Percentiles rank a stretch among this genome's conserved stretches.
These are phyloP conservation scores for Quercus aquifolioides DNA, from an alignment of 306 rosid species.

Conservation along the genomic window DNA sequence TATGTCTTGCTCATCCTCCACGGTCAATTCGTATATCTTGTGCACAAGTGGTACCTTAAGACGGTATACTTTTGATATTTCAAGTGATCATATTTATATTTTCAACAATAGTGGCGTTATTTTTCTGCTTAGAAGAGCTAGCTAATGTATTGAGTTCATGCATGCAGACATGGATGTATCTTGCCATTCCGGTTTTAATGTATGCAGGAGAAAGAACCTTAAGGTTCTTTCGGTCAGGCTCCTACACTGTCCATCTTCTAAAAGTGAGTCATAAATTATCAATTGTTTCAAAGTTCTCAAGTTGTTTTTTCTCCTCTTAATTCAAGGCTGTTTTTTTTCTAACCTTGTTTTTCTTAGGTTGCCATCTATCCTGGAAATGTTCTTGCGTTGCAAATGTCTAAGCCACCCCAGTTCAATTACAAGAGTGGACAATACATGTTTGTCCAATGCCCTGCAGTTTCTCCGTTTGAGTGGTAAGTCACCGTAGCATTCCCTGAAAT, in stretches of 20 bases:
- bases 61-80: constrained; percentile 52
- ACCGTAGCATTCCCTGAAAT: not conserved
- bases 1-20: constrained; percentile 80
- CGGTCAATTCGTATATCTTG: constrained; percentile 69
- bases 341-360: constrained; percentile 45
- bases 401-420: constrained; percentile 88
- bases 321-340: not conserved
- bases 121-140: not conserved
- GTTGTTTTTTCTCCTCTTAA: not conserved
- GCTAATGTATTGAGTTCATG: constrained; percentile 23
- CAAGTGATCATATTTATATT: not conserved
- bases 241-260: constrained; percentile 67
- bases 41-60: constrained; percentile 61
- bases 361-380: constrained; percentile 98
- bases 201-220: constrained; percentile 92
- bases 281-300: not conserved
- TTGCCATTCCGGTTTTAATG: constrained; percentile 77
- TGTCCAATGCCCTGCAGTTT: constrained; percentile 97
- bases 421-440: constrained; percentile 99
- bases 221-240: constrained; percentile 88
- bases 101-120: not conserved
- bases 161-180: constrained; percentile 94
- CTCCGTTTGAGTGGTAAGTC: constrained; percentile 94
- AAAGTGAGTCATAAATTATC: constrained; percentile 50
- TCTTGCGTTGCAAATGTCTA: constrained; percentile 93